Evolutionary conservation across 2,329 filamentous ascomycete genomes (phyloP).

Genomic region (Trichoderma citrinoviride): DNA sequence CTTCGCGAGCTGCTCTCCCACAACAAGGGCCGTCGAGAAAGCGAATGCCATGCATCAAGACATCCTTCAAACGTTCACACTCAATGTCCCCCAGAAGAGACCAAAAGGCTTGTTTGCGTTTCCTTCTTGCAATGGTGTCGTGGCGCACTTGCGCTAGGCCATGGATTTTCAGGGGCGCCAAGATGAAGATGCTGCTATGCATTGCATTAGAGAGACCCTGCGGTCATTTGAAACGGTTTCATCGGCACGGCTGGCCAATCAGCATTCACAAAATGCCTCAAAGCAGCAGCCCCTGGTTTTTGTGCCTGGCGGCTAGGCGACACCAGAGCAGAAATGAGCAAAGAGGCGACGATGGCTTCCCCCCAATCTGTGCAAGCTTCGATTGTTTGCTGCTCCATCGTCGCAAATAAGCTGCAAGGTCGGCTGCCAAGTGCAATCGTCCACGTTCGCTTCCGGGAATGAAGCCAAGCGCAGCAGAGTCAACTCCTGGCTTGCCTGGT

Average conservation of each 20-base stretch:
- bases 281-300: slow-evolving; percentile 18
- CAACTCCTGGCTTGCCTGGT: not conserved
- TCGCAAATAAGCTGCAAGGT: slow-evolving; percentile 4
- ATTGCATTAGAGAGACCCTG: slow-evolving; percentile 21
- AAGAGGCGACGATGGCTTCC: not conserved
- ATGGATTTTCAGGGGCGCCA: slow-evolving; percentile 15
- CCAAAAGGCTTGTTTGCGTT: not conserved
- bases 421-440: not conserved
- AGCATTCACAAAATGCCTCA: not conserved
- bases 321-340: slow-evolving; percentile 1
- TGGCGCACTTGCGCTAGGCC: slow-evolving; percentile 3
- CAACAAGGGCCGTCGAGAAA: not conserved
- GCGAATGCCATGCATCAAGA: not conserved
- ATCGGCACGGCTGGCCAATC: slow-evolving; percentile 3
- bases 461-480: not conserved
- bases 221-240: slow-evolving; percentile 21
- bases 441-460: not conserved
- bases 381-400: not conserved
- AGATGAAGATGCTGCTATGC: slow-evolving; percentile 8
- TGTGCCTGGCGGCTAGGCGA: slow-evolving; percentile 4
- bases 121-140: not conserved
- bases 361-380: not conserved
- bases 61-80: not conserved
- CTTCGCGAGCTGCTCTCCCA: not conserved
- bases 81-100: too few relatives aligned